Evolutionary conservation across 495 filamentous ascomycete genomes (phyloP).

Genomic region (Hypoxylon trugodes): DNA sequence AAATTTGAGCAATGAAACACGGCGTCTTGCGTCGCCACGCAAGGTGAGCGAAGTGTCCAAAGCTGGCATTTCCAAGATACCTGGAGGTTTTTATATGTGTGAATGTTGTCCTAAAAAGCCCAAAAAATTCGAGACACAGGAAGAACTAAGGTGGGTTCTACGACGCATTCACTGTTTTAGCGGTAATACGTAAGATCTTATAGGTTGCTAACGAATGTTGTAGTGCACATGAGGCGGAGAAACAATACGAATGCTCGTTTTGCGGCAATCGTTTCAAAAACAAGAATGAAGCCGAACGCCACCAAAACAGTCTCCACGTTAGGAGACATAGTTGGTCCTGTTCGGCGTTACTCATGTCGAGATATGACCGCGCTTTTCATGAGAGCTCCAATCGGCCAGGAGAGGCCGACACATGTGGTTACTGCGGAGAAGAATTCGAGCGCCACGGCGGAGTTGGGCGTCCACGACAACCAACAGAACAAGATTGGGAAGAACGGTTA

Average conservation of each 20-base stretch:
- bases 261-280: constrained; percentile 98
- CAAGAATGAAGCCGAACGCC: constrained; percentile 97
- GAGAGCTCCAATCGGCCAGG: constrained; percentile 67
- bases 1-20: constrained; percentile 52
- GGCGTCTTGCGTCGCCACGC: constrained; percentile 55
- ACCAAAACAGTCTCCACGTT: constrained; percentile 96
- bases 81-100: constrained; percentile 75
- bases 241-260: constrained; percentile 92
- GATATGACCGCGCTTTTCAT: constrained; percentile 85
- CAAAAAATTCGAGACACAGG: constrained; percentile 90
- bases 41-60: constrained; percentile 58
- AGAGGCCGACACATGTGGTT: constrained; percentile 85
- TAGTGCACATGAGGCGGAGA: constrained; percentile 84
- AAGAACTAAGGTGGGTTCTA: constrained; percentile 81
- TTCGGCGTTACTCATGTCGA: constrained; percentile 71
- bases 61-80: constrained; percentile 52
- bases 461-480: constrained; percentile 52
- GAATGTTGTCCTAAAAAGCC: constrained; percentile 99
- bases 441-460: constrained; percentile 59
- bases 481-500: constrained; percentile 84
- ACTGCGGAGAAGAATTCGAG: constrained; percentile 93
- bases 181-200: not conserved
- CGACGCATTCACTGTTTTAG: not conserved
- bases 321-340: constrained; percentile 98
- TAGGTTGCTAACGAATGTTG: constrained; percentile 23